Evolutionary conservation across 1,284 basidiomycete species (phyloP), one percentile per base, ranked within the genome.

Genomic region (Cerrena zonata): DNA sequence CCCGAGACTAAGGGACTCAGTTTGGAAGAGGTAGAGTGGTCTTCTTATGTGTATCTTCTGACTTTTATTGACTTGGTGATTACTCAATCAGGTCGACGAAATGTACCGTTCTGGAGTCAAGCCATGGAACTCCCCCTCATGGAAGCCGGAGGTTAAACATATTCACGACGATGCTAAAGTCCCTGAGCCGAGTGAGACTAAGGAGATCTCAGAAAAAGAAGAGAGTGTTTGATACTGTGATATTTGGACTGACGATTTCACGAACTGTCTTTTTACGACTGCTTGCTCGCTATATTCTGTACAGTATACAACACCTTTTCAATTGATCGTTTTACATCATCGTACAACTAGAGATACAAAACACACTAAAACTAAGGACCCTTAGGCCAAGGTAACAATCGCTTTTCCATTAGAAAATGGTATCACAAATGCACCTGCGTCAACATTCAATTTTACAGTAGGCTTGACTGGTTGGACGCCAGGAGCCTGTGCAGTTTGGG

Each of bases 1-100:
- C 86, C 86, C n/a, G 87, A 91, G 70, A 85, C 84, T 12, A 84
- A 80, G 61, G 85, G 84, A 4, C 75, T 90, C 15, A 78, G 77
- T 41, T 72, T 91, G 55, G 88, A 91, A 68, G 85, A 89, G 72
- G 84, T 81, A 51, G 25, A 64, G 56, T 46, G 48, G 40, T 50
- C 40, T 24, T 30, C 12, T 7, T 37, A 5, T 15, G 40, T 45
- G 5, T 10, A 11, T 11, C 13, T 23, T 5, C 5, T 40, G 23
- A 23, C 36, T 39, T 13, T 34, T 18, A 2, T 10, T 41, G n/a
- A 11, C 15, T 10, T 7, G 34, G 25, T 34, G 7, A 34, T 34
- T 34, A 15, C 15, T 34, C 30, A 15, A 34, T 34, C 30, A 79
- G 76, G 80, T 89, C 56, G 86, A 89, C 65, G 84, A 87, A 66